These are phyloP conservation scores for Candida anglica DNA, from an alignment of 805 yeast species.

Conservation along the genomic window DNA sequence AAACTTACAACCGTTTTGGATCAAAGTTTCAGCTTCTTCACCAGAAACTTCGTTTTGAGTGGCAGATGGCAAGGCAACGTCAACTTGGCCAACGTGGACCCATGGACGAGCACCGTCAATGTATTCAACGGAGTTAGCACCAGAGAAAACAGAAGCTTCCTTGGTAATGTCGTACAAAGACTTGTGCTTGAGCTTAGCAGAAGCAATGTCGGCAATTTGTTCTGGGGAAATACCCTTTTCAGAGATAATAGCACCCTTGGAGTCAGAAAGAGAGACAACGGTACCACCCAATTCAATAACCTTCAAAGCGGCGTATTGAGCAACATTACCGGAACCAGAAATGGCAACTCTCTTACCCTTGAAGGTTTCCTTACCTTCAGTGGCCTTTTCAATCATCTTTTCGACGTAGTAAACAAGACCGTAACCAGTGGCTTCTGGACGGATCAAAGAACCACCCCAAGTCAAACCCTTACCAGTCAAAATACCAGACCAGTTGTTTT, in stretches of 20 bases:
- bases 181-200: constrained; percentile 76
- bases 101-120: constrained; percentile 95
- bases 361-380: constrained; percentile 85
- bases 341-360: constrained; percentile 92
- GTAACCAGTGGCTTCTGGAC: constrained; percentile 99
- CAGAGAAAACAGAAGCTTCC: constrained; percentile 55
- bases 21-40: constrained; percentile 72
- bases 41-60: constrained; percentile 98
- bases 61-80: constrained; percentile 96
- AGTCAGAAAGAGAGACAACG: constrained; percentile 91
- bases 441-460: constrained; percentile 99
- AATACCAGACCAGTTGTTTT: constrained; percentile 94
- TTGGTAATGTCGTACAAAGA: constrained; percentile 65
- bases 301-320: constrained; percentile 97
- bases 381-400: constrained; percentile 94
- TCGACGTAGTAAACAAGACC: constrained; percentile 96
- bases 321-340: constrained; percentile 98
- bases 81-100: constrained; percentile 86
- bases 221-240: constrained; percentile 79
- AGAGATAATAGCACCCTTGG: constrained; percentile 82
- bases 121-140: constrained; percentile 60
- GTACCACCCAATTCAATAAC: constrained; percentile 95
- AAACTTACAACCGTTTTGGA: constrained; percentile 86
- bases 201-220: constrained; percentile 71
- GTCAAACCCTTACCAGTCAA: constrained; percentile 95